These are phyloP conservation scores for Cinnamomum chago DNA, from an alignment of 164 flowering plant species.

Conservation along the genomic window DNA sequence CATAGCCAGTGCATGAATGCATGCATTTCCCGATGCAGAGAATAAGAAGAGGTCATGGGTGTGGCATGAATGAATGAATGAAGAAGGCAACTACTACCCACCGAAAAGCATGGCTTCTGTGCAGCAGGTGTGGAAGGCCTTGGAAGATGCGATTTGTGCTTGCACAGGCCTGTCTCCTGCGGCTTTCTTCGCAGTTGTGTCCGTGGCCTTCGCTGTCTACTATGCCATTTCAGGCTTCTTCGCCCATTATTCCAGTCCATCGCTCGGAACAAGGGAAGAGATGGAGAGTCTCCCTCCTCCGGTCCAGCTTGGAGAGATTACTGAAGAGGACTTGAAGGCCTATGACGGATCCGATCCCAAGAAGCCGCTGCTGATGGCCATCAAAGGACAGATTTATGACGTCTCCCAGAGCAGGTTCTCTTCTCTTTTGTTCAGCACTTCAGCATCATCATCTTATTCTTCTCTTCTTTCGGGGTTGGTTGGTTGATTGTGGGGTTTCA, in stretches of 20 bases:
- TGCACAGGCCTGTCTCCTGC: constrained; percentile 91
- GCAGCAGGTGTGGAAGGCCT: constrained; percentile 68
- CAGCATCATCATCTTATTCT: not conserved
- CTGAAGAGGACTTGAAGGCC: constrained; percentile 67
- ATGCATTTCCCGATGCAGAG: too few species aligned
- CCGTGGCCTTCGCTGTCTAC: constrained; percentile 43
- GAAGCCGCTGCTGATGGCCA: constrained; percentile 95
- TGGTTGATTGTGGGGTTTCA: too few species aligned
- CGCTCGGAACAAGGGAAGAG: constrained; percentile 36
- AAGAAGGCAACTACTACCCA: too few species aligned
- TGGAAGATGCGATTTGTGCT: constrained; percentile 68
- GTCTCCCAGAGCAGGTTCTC: constrained; percentile 76
- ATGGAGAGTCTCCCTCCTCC: constrained; percentile 85
- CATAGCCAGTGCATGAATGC: too few species aligned
- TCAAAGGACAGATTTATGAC: constrained; percentile 97
- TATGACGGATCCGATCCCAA: constrained; percentile 82
- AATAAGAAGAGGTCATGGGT: too few species aligned
- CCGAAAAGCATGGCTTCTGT: not conserved
- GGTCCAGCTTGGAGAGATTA: constrained; percentile 86
- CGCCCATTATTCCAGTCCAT: constrained; percentile 12
- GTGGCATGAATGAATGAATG: too few species aligned
- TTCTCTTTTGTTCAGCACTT: not conserved
- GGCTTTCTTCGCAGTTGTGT: constrained; percentile 67
- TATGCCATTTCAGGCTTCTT: constrained; percentile 38
- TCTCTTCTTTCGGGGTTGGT: not conserved